Base-by-base conservation (phyloP, 2,329 filamentous ascomycete species). In the Sporothrix brunneoviolacea region DNA sequence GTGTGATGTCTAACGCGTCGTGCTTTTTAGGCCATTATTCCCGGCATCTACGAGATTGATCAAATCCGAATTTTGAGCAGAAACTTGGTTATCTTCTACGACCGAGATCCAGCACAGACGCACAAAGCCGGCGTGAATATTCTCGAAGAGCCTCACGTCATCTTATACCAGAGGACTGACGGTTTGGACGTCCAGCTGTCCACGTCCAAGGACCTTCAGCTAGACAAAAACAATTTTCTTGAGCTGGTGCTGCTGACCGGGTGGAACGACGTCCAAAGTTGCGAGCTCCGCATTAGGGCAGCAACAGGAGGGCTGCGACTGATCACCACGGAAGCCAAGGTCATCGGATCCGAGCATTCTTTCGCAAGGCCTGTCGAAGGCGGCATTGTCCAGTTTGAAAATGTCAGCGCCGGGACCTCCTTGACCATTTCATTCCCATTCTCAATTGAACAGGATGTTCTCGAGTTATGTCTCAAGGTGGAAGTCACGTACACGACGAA, bases 141-240 rank as follows among this genome's bases (percentile, higher is more conserved):
- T 6, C 71, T 87, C 50, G 76, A 69, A 37, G 72, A 76, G 15
- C 74, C 84, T 0, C 77, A 79, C 7, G 73, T 94, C 1, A 75
- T 82, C n/a, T 75, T 91, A 24, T 95, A 88, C 62, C 86, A 90
- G 28, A 79, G 82, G 15, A 66, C 76, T 1, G 74, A 82, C 40
- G 79, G 86, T 0, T 78, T 96, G 4, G 79, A 88, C 53, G 79
- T 86, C 3, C 77, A 76, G 43, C 70, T 94, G 8, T 74, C 71
- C 37, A 74, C 86, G 0, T 82, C 86, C 0, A 84, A 79, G 54
- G 72, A 83, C 39, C 84, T 94, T 21, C 83, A 91, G 55, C 79
- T 98, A 5, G 88, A 94, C 62, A 83, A 83, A 57, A 83, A 84
- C 59, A 87, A 87, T 51, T 83, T 80, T 1, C 72, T 97, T 0